A percentile compares a stretch with the other conserved stretches of the same genome.
These are phyloP conservation scores for Chrysophaeum taylorii DNA, from an alignment of 352 stramenopile genomes.

Conservation along the genomic window DNA sequence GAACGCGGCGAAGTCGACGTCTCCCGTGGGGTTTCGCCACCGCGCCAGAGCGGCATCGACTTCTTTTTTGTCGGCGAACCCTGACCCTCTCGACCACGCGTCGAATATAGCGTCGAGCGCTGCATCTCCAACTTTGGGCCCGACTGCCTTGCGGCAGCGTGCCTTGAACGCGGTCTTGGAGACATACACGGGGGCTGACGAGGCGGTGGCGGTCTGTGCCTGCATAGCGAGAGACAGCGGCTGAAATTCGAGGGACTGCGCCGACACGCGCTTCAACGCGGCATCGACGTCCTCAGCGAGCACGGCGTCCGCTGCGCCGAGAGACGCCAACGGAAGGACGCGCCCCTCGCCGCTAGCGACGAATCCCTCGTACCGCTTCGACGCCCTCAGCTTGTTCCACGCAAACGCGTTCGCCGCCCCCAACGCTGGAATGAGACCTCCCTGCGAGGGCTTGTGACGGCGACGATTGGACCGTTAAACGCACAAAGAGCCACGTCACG, in stretches of 20 bases:
- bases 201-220: background rate
- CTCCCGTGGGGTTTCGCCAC: too few relatives aligned
- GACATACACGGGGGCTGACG: background rate
- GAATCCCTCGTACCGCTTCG: background rate
- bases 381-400: background rate
- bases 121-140: background rate
- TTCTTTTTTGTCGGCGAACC: too few relatives aligned
- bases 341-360: background rate
- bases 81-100: background rate
- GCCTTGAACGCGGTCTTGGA: background rate
- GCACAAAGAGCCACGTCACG: background rate
- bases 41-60: too few relatives aligned
- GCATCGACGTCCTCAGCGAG: background rate
- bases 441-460: too few relatives aligned
- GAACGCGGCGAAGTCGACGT: too few relatives aligned
- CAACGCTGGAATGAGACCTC: background rate
- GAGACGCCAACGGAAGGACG: background rate
- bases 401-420: background rate
- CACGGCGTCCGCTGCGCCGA: background rate
- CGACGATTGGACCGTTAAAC: too few relatives aligned
- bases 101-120: constrained; percentile 1
- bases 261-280: background rate
- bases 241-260: background rate
- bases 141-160: background rate
- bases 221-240: background rate